Evolutionary conservation across 805 yeast genomes (phyloP).

Genomic region (Yarrowia hollandica): DNA sequence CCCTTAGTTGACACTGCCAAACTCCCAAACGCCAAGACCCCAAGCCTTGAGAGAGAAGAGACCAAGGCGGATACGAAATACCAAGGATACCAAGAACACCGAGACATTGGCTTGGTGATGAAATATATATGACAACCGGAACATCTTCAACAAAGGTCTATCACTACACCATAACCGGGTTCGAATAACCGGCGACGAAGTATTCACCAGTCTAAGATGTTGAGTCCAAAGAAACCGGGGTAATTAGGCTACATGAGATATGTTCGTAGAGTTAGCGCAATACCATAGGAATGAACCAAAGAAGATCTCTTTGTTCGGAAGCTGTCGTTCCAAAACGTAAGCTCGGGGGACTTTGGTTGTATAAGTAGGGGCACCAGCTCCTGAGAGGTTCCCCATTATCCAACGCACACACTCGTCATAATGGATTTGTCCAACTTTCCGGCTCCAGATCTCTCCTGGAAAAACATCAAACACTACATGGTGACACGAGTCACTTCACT

Average conservation of each 20-base stretch:
- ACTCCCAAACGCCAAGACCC: not conserved
- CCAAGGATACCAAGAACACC: not conserved
- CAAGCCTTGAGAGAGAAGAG: not conserved
- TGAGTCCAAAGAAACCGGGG: not conserved
- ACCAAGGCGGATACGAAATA: conserved; percentile 1
- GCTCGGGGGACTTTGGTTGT: not conserved
- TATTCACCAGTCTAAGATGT: not conserved
- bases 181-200: not conserved
- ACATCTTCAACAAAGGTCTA: not conserved
- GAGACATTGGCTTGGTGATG: not conserved
- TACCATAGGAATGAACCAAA: not conserved
- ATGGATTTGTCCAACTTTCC: not conserved
- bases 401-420: too few species aligned
- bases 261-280: not conserved
- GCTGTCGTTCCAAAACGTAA: not conserved
- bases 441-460: not conserved
- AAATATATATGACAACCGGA: too few species aligned
- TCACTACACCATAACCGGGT: not conserved
- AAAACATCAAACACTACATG: not conserved
- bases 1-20: not conserved
- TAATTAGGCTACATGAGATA: not conserved
- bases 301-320: not conserved
- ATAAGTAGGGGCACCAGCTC: too few species aligned
- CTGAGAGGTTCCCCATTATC: too few species aligned
- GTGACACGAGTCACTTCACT: conserved; percentile 2